phyloP scores from a whole-genome alignment of 768 basidiomycete genomes.

The Porphyrellus cyaneotinctus region DNA sequence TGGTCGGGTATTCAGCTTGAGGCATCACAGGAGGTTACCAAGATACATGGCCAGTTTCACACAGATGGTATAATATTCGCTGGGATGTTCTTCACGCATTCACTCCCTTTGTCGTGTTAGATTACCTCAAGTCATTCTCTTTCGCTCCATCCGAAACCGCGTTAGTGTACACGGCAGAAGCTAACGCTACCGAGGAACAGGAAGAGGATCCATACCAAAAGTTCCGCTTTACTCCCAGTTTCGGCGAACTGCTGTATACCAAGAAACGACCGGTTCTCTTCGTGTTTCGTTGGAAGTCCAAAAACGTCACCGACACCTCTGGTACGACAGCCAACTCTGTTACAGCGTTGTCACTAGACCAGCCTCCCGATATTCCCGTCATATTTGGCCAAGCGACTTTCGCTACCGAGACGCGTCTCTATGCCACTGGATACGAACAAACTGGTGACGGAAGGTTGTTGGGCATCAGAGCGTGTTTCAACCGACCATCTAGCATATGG shows the following conservation, averaged over 20 bases:
- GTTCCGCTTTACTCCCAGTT: constrained; percentile 54
- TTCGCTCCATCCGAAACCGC: constrained; percentile 53
- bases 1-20: constrained; percentile 47
- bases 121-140: constrained; percentile 45
- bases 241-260: constrained; percentile 59
- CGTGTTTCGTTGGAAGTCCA: constrained; percentile 45
- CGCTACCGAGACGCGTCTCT: constrained; percentile 39
- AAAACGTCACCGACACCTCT: not conserved
- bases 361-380: constrained; percentile 18
- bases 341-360: constrained; percentile 12
- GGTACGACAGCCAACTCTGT: constrained; percentile 5
- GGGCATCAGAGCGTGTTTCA: constrained; percentile 57
- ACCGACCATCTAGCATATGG: constrained; percentile 58
- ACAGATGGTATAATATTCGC: constrained; percentile 45
- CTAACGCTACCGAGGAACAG: constrained; percentile 29
- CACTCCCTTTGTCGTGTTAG: constrained; percentile 30
- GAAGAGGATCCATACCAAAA: constrained; percentile 33
- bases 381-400: constrained; percentile 59
- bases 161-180: constrained; percentile 61
- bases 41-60: constrained; percentile 56
- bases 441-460: constrained; percentile 54
- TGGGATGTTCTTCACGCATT: not conserved
- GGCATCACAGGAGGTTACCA: constrained; percentile 52
- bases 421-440: constrained; percentile 60
- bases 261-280: constrained; percentile 53